Evolutionary conservation across 768 basidiomycete genomes (phyloP).

Genomic region (Galerina marginata): DNA sequence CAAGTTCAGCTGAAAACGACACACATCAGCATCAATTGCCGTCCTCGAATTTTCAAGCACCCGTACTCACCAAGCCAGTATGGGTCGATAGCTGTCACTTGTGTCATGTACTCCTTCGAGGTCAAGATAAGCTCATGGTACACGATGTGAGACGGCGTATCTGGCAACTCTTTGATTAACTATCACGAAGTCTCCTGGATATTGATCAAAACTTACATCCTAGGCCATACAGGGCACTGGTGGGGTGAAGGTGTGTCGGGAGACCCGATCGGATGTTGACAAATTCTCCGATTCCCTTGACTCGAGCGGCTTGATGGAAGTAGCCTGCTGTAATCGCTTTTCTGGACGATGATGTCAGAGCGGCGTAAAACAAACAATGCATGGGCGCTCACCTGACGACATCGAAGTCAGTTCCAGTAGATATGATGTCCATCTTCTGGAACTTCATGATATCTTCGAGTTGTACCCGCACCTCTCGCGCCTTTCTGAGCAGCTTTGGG

Average conservation of each 20-base stretch:
- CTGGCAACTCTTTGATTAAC: slow-evolving; percentile 42
- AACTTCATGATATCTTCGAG: slow-evolving; percentile 99
- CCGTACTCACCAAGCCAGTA: slow-evolving; percentile 87
- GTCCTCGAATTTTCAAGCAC: background rate
- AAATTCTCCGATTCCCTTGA: slow-evolving; percentile 99
- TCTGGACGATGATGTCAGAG: slow-evolving; percentile 42
- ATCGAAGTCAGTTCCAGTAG: slow-evolving; percentile 95
- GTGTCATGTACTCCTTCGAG: slow-evolving; percentile 98
- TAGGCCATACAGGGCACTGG: slow-evolving; percentile 93
- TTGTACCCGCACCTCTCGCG: slow-evolving; percentile 92
- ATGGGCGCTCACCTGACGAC: slow-evolving; percentile 60
- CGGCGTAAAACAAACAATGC: background rate
- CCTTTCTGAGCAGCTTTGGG: slow-evolving; percentile 93
- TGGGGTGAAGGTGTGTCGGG: slow-evolving; percentile 95
- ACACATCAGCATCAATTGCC: background rate
- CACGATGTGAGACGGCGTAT: slow-evolving; percentile 94
- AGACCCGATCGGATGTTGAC: slow-evolving; percentile 95
- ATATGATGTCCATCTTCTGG: slow-evolving; percentile 94
- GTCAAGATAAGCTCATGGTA: slow-evolving; percentile 97
- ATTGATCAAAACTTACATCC: slow-evolving; percentile 68
- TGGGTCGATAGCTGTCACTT: slow-evolving; percentile 96
- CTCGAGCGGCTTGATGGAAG: slow-evolving; percentile 98
- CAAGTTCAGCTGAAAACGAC: slow-evolving; percentile 75
- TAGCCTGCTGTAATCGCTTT: slow-evolving; percentile 98
- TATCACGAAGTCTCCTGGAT: slow-evolving; percentile 3